Evolutionary conservation across 139 green algal species (phyloP), one percentile per base, ranked within the genome.

Genomic region (Pleodorina starrii): DNA sequence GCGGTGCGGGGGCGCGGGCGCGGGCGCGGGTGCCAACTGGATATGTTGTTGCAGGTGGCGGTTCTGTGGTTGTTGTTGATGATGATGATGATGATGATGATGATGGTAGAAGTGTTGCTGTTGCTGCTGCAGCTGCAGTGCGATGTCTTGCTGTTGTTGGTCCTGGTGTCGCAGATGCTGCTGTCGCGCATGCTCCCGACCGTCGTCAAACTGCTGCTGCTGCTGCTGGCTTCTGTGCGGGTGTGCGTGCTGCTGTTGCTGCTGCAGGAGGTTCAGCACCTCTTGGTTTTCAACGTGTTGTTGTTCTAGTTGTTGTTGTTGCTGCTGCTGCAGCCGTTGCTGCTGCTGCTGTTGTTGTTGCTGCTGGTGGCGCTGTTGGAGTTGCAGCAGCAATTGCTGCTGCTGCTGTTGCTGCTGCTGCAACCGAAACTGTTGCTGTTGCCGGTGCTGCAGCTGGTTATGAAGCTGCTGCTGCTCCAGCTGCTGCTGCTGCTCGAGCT

Each of bases 71-170:
- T n/a, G n/a, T n/a, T n/a, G n/a, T n/a, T n/a, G n/a, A n/a, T n/a
- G n/a, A n/a, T n/a, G n/a, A n/a, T n/a, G n/a, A n/a, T n/a, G n/a
- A n/a, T n/a, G n/a, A n/a, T n/a, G n/a, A n/a, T n/a, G n/a, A n/a
- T n/a, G n/a, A n/a, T n/a, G n/a, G n/a, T n/a, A n/a, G n/a, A n/a
- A n/a, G n/a, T n/a, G 59, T 32, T 71, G 59, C 59, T 71, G 23
- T 14, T 32, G 59, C 32, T 46, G 66, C 66, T 75, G 66, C 32
- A 44, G 63, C 63, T 80, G 72, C 40, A 48, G 72, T 36, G 38
- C 7, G 16, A 48, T 7, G 32, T 80, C 40, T 80, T 80, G 72
- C 35, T 80, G 72, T 57, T 80, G 72, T 57, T 57, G 72, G 9
- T 80, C 40, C 35, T 59, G 72, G 10, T 59, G 16, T 35, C 57